Evolutionary conservation across 164 flowering plant genomes (phyloP).

Genomic region (Tinospora cordifolia): DNA sequence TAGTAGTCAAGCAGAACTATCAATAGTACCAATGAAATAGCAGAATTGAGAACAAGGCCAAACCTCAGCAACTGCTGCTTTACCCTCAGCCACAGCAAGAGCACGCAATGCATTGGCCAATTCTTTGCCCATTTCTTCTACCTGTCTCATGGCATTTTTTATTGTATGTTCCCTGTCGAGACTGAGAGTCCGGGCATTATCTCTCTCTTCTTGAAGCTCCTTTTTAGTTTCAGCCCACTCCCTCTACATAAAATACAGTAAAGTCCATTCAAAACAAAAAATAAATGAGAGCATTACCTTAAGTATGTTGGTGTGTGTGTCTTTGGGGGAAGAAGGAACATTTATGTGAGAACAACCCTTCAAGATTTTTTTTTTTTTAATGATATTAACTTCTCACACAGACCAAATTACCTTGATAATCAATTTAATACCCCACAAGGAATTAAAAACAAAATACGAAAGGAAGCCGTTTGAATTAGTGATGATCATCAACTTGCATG

Average conservation of each 20-base stretch:
- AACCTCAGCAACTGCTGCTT: conserved; percentile 83
- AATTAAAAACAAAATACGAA: too few relatives aligned
- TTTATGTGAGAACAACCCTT: too few relatives aligned
- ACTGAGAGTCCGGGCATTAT: conserved; percentile 48
- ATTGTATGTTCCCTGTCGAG: conserved; percentile 57
- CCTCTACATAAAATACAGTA: conserved; percentile 34
- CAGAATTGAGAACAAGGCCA: conserved; percentile 1
- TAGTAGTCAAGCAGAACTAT: not conserved
- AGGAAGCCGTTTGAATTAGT: too few relatives aligned
- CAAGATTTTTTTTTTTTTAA: too few relatives aligned
- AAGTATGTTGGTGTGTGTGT: too few relatives aligned
- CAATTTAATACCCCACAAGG: too few relatives aligned
- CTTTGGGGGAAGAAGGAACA: too few relatives aligned
- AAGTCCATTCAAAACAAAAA: not conserved
- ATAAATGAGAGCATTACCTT: too few relatives aligned
- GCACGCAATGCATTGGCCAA: conserved; percentile 51
- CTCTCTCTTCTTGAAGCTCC: conserved; percentile 77
- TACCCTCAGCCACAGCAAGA: conserved; percentile 60
- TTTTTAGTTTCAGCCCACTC: conserved; percentile 94
- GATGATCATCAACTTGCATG: too few relatives aligned
- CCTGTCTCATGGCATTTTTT: conserved; percentile 55
- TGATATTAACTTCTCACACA: too few relatives aligned
- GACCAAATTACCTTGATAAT: too few relatives aligned
- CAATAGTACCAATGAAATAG: not conserved
- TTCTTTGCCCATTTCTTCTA: conserved; percentile 67